phyloP scores from a whole-genome alignment of 176 grass and related monocot species.

The Carex scoparia region DNA sequence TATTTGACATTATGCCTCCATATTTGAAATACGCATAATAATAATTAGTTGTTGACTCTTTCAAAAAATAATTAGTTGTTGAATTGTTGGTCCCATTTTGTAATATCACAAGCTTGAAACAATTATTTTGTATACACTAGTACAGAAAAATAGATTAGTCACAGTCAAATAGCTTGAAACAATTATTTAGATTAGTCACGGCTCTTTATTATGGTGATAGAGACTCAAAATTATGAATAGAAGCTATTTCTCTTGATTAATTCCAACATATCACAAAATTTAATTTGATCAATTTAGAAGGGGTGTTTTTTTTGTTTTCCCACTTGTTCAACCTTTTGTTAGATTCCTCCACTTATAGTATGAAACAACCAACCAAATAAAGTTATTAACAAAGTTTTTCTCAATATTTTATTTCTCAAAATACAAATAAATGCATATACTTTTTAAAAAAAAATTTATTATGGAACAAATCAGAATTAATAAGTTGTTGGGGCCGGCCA shows the following conservation, averaged over 20 bases:
- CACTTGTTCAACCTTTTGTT: constrained; percentile 35
- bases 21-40: no score
- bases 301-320: constrained; percentile 21
- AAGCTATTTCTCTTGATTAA: neutral
- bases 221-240: neutral
- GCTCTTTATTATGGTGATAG: neutral
- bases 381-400: neutral
- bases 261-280: neutral
- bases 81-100: no score
- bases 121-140: no score
- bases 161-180: neutral
- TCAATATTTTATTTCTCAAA: neutral
- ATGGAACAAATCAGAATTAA: neutral
- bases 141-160: no score
- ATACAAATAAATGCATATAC: neutral
- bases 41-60: no score
- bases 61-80: no score
- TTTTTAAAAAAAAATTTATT: neutral
- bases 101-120: no score
- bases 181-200: no score
- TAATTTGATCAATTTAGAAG: neutral
- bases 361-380: neutral
- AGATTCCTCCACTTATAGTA: constrained; percentile 37
- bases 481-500: neutral
- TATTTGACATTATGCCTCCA: no score